phyloP scores from a whole-genome alignment of 768 basidiomycete genomes.

The Auriculariales sp. region DNA sequence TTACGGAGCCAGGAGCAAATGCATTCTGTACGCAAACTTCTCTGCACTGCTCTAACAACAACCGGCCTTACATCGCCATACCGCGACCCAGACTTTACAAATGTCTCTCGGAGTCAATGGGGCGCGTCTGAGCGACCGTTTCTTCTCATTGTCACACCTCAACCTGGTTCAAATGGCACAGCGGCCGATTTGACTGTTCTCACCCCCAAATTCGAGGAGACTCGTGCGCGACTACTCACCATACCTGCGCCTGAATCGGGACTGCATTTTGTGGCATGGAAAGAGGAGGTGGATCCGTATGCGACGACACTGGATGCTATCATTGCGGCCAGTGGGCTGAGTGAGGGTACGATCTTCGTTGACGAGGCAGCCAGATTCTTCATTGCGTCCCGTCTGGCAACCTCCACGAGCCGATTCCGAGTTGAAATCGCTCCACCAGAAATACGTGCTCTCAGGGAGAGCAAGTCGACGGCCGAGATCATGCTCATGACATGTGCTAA shows the following conservation, averaged over 20 bases:
- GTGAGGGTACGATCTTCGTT: slow-evolving; percentile 33
- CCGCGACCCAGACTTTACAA: too few relatives aligned
- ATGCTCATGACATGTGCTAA: slow-evolving; percentile 63
- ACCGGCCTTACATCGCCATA: too few relatives aligned
- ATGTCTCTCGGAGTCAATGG: slow-evolving; percentile 52
- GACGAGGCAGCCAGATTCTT: slow-evolving; percentile 49
- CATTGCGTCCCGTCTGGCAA: slow-evolving; percentile 45
- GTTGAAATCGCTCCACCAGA: slow-evolving; percentile 38
- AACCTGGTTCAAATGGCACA: too few relatives aligned
- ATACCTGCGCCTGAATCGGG: slow-evolving; percentile 30
- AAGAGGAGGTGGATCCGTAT: slow-evolving; percentile 58
- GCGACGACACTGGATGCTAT: slow-evolving; percentile 23
- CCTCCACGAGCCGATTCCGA: slow-evolving; percentile 21
- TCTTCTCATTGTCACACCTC: slow-evolving; percentile 46
- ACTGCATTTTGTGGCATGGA: slow-evolving; percentile 33
- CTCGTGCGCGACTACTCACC: slow-evolving; percentile 46
- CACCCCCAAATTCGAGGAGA: slow-evolving; percentile 64
- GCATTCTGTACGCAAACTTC: too few relatives aligned
- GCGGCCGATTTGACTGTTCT: slow-evolving; percentile 36
- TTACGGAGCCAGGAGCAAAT: slow-evolving; percentile 66
- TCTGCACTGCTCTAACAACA: too few relatives aligned
- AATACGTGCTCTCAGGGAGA: slow-evolving; percentile 51
- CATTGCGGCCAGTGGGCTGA: slow-evolving; percentile 13
- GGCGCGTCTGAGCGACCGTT: slow-evolving; percentile 65
- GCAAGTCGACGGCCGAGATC: slow-evolving; percentile 59